Evolutionary conservation across 2,329 filamentous ascomycete species (phyloP).

Genomic region (Botryosphaeria dothidea): DNA sequence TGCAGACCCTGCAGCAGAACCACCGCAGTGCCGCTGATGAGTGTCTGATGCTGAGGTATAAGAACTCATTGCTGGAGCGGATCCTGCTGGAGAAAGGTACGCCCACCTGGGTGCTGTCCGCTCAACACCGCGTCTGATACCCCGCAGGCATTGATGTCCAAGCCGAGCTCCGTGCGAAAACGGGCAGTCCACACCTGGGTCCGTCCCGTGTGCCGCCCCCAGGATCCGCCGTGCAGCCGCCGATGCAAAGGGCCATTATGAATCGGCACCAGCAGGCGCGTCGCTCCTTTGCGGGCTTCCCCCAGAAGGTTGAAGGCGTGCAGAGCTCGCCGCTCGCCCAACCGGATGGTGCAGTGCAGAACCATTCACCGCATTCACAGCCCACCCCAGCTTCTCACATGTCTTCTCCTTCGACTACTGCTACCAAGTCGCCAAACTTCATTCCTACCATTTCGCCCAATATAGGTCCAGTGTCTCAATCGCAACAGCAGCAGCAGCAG

Average conservation of each 20-base stretch:
- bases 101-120: background rate
- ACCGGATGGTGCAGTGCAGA: slow-evolving; percentile 41
- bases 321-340: slow-evolving; percentile 43
- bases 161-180: slow-evolving; percentile 90
- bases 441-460: slow-evolving; percentile 62
- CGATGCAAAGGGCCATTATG: slow-evolving; percentile 77
- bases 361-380: slow-evolving; percentile 71
- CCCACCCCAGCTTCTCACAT: slow-evolving; percentile 81
- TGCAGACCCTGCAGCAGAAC: slow-evolving; percentile 89
- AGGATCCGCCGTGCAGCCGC: slow-evolving; percentile 64
- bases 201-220: slow-evolving; percentile 58
- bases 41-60: slow-evolving; percentile 96
- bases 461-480: slow-evolving; percentile 54
- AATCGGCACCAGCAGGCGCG: slow-evolving; percentile 72
- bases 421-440: slow-evolving; percentile 62
- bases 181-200: slow-evolving; percentile 77
- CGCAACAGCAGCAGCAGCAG: slow-evolving; percentile 44
- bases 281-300: slow-evolving; percentile 71
- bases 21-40: slow-evolving; percentile 94
- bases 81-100: slow-evolving; percentile 94
- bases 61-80: slow-evolving; percentile 93
- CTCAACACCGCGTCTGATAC: slow-evolving; percentile 2
- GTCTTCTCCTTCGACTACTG: slow-evolving; percentile 62
- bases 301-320: slow-evolving; percentile 66
- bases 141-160: slow-evolving; percentile 88